Base-by-base conservation (phyloP, 2,329 filamentous ascomycete genomes). In the Ceratocystis papillata region DNA sequence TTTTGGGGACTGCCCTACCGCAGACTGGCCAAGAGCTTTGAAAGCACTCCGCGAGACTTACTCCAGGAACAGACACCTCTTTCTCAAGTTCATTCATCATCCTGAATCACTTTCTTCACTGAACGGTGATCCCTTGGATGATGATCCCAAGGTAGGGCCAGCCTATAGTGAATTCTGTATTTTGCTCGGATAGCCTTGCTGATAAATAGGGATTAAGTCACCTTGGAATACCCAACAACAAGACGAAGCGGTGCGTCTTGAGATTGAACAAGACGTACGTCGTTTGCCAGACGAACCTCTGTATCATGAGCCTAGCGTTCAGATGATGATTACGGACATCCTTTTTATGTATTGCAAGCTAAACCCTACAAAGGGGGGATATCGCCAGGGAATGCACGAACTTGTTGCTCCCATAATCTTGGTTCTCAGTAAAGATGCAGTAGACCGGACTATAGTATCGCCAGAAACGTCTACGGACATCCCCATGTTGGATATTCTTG, bases 341-440 rank as follows among this genome's bases (percentile, higher is more conserved):
- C 79, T 99, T 44, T 99, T 97, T 75, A 83, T 99, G 70, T 97
- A 92, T 76, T 94, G 91, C 77, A 97, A 96, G 75, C 82, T 95
- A 64, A 90, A 97, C 72, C 90, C 90, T 1, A 85, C 87, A 70
- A 81, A 90, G 65, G 90, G 90, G 17, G 91, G 85, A 20, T 99
- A 99, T 74, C 85, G 94, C n/a, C 94, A 99, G 77, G 94, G 94
- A 10, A 99, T 99, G 93, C 94, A 99, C 74, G 94, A 99, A 76
- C 79, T 99, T 55, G 80, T 97, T 15, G 94, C 94, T 0, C 92
- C 94, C 0, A 85, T 99, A 46, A 78, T 96, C 5, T 90, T 90
- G 81, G 88, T 90, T 1, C 78, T 97, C 5, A 85, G 92, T 70
- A 81, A 87, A 70, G 94, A 99, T 76, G 87, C 92, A 5, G 71